These are phyloP conservation scores for Thelonectria blattea DNA, from an alignment of 2,329 filamentous ascomycete species.

Conservation along the genomic window DNA sequence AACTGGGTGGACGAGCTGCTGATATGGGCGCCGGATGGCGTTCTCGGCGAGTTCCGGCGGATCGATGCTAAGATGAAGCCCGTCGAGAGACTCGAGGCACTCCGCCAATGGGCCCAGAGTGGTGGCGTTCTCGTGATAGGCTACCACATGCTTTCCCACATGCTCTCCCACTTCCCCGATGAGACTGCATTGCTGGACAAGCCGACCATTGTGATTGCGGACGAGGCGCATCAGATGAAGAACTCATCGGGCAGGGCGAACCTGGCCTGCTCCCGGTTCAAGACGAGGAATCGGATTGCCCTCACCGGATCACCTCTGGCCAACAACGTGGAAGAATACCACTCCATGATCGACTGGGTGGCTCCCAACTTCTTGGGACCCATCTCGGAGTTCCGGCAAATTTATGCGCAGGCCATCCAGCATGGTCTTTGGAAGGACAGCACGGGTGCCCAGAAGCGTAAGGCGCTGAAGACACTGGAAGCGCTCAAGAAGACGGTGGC, in stretches of 20 bases:
- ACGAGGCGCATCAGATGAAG: constrained; percentile 85
- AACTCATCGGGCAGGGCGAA: constrained; percentile 63
- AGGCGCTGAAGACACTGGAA: constrained; percentile 69
- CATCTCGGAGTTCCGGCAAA: constrained; percentile 67
- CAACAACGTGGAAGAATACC: constrained; percentile 85
- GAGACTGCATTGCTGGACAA: constrained; percentile 59
- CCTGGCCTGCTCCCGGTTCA: constrained; percentile 62
- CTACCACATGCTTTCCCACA: constrained; percentile 69
- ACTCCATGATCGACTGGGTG: constrained; percentile 87
- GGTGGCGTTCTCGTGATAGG: constrained; percentile 81
- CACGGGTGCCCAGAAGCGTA: constrained; percentile 57
- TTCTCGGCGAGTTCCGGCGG: constrained; percentile 62
- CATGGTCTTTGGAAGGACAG: constrained; percentile 74
- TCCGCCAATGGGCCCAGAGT: constrained; percentile 64
- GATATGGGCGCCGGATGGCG: constrained; percentile 66
- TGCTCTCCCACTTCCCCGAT: constrained; percentile 42
- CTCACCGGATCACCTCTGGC: constrained; percentile 86
- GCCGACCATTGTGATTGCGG: constrained; percentile 78
- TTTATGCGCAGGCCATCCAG: constrained; percentile 77
- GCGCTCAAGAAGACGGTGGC: constrained; percentile 74
- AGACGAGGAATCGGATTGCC: constrained; percentile 75
- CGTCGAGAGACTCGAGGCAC: constrained; percentile 49
- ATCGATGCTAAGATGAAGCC: constrained; percentile 53
- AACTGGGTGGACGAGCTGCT: constrained; percentile 85
- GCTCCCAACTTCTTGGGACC: constrained; percentile 78